Evolutionary conservation across 2,329 filamentous ascomycete genomes (phyloP).

Genomic region (Coniochaeta hoffmannii): DNA sequence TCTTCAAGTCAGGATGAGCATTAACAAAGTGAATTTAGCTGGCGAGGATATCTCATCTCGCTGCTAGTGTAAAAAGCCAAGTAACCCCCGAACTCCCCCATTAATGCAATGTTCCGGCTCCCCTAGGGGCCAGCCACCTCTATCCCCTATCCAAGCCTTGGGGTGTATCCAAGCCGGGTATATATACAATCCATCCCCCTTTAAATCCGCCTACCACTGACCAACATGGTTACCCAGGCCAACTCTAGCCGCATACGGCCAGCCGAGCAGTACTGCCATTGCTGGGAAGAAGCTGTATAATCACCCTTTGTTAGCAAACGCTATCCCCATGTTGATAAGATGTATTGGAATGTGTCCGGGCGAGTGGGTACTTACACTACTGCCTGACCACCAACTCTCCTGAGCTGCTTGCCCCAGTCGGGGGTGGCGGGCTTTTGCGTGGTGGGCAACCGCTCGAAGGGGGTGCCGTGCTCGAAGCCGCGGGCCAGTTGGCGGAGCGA

Average conservation of each 20-base stretch:
- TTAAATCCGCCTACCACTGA: not conserved
- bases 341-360: not conserved
- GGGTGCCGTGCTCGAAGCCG: slow-evolving; percentile 25
- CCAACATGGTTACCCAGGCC: slow-evolving; percentile 19
- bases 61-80: not conserved
- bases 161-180: not conserved
- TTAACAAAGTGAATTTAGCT: not conserved
- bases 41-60: not conserved
- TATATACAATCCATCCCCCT: not conserved
- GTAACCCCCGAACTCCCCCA: not conserved
- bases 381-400: slow-evolving; percentile 19
- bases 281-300: slow-evolving; percentile 26
- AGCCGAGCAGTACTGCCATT: slow-evolving; percentile 26
- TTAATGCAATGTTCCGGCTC: not conserved
- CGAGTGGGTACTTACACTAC: slow-evolving; percentile 27
- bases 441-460: slow-evolving; percentile 27
- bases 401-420: slow-evolving; percentile 30
- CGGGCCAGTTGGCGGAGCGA: slow-evolving; percentile 27
- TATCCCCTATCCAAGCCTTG: not conserved
- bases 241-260: slow-evolving; percentile 22
- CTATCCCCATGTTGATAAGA: not conserved
- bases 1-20: too few species aligned
- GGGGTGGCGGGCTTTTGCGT: slow-evolving; percentile 19
- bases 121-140: not conserved
- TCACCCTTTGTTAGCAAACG: not conserved